phyloP scores from a whole-genome alignment of 2,329 filamentous ascomycete genomes.

The Talaromyces sp. region DNA sequence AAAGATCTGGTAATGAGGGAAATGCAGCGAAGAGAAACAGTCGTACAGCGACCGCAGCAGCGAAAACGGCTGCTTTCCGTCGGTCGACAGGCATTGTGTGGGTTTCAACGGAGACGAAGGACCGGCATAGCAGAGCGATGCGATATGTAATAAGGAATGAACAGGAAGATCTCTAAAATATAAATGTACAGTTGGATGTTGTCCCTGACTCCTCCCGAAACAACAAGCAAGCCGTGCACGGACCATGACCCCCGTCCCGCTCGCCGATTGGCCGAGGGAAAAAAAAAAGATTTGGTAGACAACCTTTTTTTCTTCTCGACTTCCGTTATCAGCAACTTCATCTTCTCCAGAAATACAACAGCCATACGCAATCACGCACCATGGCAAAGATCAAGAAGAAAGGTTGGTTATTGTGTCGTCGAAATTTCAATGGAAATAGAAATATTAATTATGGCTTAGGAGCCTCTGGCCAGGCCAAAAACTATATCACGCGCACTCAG shows the following conservation, averaged over 20 bases:
- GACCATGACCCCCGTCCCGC: conserved; percentile 28
- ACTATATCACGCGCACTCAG: conserved; percentile 96
- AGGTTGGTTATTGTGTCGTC: conserved; percentile 44
- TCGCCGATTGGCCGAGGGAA: conserved; percentile 16
- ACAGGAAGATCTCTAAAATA: too few relatives aligned
- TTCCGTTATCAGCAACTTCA: conserved; percentile 27
- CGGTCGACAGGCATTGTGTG: conserved; percentile 49
- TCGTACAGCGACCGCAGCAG: conserved; percentile 69
- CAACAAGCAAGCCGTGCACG: conserved; percentile 22
- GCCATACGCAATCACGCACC: conserved; percentile 22
- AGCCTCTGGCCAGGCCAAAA: conserved; percentile 86
- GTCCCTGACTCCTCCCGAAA: conserved; percentile 13
- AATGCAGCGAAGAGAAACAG: conserved; percentile 75
- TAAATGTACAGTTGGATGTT: not conserved
- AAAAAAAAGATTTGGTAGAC: conserved; percentile 25
- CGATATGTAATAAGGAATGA: too few relatives aligned
- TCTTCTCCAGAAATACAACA: conserved; percentile 25
- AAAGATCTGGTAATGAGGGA: conserved; percentile 73
- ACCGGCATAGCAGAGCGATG: not conserved
- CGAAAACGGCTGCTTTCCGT: conserved; percentile 64
- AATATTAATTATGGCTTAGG: conserved; percentile 42
- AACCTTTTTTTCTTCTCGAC: conserved; percentile 25
- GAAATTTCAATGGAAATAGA: not conserved
- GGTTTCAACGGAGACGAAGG: not conserved
- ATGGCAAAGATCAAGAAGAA: conserved; percentile 88